Conservation (phyloP, 2,329 filamentous ascomycete species). For the Trichophyton verrucosum region DNA sequence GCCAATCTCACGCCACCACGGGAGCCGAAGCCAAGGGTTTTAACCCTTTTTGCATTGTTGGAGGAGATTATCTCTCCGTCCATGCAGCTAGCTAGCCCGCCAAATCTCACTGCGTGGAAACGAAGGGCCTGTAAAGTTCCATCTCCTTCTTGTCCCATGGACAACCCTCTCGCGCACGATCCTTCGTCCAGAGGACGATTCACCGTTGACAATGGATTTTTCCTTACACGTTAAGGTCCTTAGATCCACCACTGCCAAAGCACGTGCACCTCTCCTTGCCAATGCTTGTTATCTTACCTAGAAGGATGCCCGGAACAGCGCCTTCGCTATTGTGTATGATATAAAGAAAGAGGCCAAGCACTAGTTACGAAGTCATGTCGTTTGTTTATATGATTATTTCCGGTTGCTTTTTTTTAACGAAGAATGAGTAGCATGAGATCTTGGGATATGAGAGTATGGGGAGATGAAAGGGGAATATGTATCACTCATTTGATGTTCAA, state of each 20-base stretch:
- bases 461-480: background rate
- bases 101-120: background rate
- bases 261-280: background rate
- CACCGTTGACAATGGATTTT: background rate
- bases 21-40: background rate
- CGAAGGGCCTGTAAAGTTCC: background rate
- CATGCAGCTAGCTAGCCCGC: background rate
- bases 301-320: slow-evolving; percentile 1
- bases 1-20: background rate
- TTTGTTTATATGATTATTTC: background rate
- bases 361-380: slow-evolving; percentile 2
- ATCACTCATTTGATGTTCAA: background rate
- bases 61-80: background rate
- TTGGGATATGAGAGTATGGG: background rate
- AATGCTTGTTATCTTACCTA: background rate
- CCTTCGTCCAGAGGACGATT: background rate
- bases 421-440: background rate
- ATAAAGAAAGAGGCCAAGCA: background rate
- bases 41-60: background rate
- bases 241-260: background rate
- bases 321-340: background rate
- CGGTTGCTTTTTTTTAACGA: background rate
- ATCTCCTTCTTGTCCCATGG: background rate
- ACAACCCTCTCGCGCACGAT: background rate
- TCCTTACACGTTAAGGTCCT: background rate